Evolutionary conservation across 2,329 filamentous ascomycete genomes (phyloP).

Genomic region (Ophiostoma montium): DNA sequence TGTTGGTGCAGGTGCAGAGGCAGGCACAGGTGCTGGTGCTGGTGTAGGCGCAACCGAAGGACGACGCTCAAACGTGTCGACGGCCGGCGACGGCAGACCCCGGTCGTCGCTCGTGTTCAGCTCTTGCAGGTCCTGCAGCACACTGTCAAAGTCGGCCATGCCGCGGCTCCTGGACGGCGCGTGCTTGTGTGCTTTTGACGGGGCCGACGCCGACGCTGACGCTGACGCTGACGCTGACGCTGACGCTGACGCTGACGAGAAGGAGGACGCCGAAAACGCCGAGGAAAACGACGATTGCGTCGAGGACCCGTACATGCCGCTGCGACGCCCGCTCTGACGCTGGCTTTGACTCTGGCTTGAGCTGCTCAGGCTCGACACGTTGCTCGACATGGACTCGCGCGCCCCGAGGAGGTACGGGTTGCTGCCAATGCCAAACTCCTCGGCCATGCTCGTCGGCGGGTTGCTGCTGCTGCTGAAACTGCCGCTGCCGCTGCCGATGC

Average conservation of each 20-base stretch:
- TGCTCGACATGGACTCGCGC: slow-evolving; percentile 51
- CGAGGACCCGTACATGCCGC: too few species aligned
- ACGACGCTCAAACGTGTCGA: not conserved
- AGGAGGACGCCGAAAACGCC: slow-evolving; percentile 8
- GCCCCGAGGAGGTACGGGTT: slow-evolving; percentile 54
- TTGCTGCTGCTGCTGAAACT: slow-evolving; percentile 3
- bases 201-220: too few species aligned
- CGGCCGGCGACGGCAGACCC: not conserved
- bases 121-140: slow-evolving; percentile 44
- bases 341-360: slow-evolving; percentile 33
- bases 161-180: slow-evolving; percentile 25
- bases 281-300: slow-evolving; percentile 39
- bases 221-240: too few species aligned
- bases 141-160: slow-evolving; percentile 31
- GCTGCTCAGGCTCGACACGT: slow-evolving; percentile 43
- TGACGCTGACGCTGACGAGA: not conserved
- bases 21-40: not conserved
- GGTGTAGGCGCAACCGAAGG: not conserved
- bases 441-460: slow-evolving; percentile 39
- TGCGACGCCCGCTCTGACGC: too few species aligned
- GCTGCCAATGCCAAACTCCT: slow-evolving; percentile 45
- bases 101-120: slow-evolving; percentile 20
- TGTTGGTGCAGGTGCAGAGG: not conserved
- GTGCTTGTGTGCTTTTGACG: not conserved
- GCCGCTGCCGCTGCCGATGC: not conserved